phyloP scores from a whole-genome alignment of 2,329 filamentous ascomycete species.

The Ceratocystis harringtonii region DNA sequence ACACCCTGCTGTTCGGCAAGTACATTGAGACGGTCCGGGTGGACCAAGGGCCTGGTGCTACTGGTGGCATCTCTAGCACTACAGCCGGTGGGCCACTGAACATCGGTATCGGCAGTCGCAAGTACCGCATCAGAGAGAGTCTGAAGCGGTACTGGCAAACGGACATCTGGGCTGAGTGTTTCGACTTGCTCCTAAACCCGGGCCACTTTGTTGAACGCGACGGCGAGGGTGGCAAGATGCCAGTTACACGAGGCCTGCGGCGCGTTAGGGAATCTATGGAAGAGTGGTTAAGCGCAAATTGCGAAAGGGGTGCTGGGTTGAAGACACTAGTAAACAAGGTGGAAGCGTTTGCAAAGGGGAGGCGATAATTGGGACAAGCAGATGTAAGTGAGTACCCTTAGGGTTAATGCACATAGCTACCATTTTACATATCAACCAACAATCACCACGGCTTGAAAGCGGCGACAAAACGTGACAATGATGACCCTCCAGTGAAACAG shows the following conservation, averaged over 20 bases:
- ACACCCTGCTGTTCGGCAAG: constrained; percentile 80
- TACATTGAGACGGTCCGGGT: constrained; percentile 70
- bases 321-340: constrained; percentile 53
- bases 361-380: constrained; percentile 14
- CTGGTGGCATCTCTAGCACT: constrained; percentile 33
- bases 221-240: constrained; percentile 42
- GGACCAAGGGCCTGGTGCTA: constrained; percentile 32
- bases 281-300: constrained; percentile 61
- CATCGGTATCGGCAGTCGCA: constrained; percentile 41
- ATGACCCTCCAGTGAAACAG: too few relatives aligned
- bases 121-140: constrained; percentile 65
- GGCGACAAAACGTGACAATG: too few relatives aligned
- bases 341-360: constrained; percentile 33
- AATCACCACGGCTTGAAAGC: too few relatives aligned
- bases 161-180: constrained; percentile 72
- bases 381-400: not conserved
- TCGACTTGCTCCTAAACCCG: constrained; percentile 78
- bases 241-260: constrained; percentile 56
- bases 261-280: constrained; percentile 66
- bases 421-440: too few relatives aligned
- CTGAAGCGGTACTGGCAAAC: constrained; percentile 95
- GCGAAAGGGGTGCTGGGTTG: constrained; percentile 64
- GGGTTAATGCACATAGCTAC: not conserved
- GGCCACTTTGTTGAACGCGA: constrained; percentile 45
- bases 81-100: constrained; percentile 34